Evolutionary conservation across 2,329 filamentous ascomycete species (phyloP), one percentile per base, ranked within the genome.

Genomic region (Colletotrichum tropicale): DNA sequence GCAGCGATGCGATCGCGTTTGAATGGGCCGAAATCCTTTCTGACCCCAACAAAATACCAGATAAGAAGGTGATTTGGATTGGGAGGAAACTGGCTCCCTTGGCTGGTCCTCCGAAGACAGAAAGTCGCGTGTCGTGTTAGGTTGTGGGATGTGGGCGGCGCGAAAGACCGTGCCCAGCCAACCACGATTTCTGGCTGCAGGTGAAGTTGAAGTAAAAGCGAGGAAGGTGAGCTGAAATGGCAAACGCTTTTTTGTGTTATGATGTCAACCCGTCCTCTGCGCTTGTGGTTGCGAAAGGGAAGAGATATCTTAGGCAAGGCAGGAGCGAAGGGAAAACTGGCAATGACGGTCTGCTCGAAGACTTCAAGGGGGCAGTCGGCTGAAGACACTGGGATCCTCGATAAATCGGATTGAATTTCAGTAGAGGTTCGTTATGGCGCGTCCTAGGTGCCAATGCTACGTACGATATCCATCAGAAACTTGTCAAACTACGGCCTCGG

Each of bases 11-110:
- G n/a, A 21, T 21, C 6, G 10, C n/a, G 43, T 52, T 52, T 21
- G 43, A 9, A 21, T 18, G n/a, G 6, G 10, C 10, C 10, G n/a
- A 48, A 21, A 21, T 12, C 3, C n/a, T 13, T 12, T 21, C 4
- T 1, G 43, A 3, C 6, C 4, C n/a, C 2, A 21, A 13, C 43
- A 21, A 52, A 10, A 3, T n/a, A 52, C 4, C 1, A 6, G n/a
- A 4, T 7, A 13, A 21, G n/a, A 21, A 21, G 18, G 5, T 52
- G n/a, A 8, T 52, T 52, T 52, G 43, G n/a, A 5, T 13, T 8
- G 43, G 2, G 38, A n/a, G 38, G 38, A n/a, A 48, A n/a, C 5
- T 9, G 36, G 18, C 2, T n/a, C 16, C 5, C 18, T 6, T 10
- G 38, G 18, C 18, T n/a, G 10, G 38, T 2, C 18, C 10, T 4